phyloP scores from a whole-genome alignment of 2,329 filamentous ascomycete genomes.

The Ophiostoma australiae region DNA sequence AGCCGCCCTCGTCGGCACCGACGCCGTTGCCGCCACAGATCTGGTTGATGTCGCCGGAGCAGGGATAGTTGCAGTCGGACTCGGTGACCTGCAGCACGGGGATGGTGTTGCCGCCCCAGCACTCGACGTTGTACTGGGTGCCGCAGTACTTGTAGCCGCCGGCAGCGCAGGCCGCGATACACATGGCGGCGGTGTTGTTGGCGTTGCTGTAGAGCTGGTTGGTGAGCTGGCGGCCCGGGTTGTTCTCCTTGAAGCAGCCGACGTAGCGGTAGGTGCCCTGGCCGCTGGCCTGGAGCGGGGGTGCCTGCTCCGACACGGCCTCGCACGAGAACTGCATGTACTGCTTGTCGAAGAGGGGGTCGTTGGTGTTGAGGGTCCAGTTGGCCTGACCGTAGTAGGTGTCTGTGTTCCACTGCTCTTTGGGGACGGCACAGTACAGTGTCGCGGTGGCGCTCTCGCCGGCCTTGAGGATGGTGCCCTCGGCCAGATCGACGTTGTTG shows the following conservation, averaged over 20 bases:
- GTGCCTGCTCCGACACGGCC: conserved; percentile 49
- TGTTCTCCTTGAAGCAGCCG: conserved; percentile 54
- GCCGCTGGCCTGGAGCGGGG: conserved; percentile 43
- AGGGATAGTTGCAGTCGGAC: conserved; percentile 48
- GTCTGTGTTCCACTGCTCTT: conserved; percentile 53
- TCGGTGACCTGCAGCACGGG: conserved; percentile 43
- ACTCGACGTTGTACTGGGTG: conserved; percentile 48
- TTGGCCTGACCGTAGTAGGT: conserved; percentile 44
- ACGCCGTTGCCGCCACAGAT: conserved; percentile 51
- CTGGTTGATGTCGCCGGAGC: conserved; percentile 45
- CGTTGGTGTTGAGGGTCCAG: conserved; percentile 57
- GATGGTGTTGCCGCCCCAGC: conserved; percentile 50
- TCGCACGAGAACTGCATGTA: conserved; percentile 48
- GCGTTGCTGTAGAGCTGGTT: conserved; percentile 39
- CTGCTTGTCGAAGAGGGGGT: conserved; percentile 49
- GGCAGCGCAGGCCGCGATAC: conserved; percentile 41
- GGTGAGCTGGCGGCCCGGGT: conserved; percentile 48
- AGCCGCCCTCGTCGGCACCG: conserved; percentile 33
- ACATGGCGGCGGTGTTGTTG: conserved; percentile 42
- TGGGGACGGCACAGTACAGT: conserved; percentile 52
- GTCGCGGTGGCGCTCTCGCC: conserved; percentile 49
- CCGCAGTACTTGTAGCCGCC: conserved; percentile 42
- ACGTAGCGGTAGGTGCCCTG: conserved; percentile 48
- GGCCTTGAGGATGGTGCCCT: conserved; percentile 48
- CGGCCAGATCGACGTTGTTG: conserved; percentile 54